These are phyloP conservation scores for Aspergillus sp. DNA, from an alignment of 2,329 filamentous ascomycete species.

Conservation along the genomic window DNA sequence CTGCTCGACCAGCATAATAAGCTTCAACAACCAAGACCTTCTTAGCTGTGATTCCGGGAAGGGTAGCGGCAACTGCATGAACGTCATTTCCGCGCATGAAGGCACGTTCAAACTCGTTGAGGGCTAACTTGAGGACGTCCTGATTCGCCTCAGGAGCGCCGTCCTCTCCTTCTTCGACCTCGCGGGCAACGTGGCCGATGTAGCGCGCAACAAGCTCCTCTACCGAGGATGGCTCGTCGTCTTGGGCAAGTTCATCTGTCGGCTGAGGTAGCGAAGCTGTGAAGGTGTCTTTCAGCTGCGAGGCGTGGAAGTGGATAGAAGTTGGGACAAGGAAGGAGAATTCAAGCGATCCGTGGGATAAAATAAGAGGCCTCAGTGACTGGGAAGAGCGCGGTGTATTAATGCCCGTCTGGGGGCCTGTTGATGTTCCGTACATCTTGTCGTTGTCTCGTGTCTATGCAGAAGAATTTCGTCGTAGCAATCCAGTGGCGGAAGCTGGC, in stretches of 20 bases:
- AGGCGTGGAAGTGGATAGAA: conserved; percentile 92
- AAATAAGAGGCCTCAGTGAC: conserved; percentile 86
- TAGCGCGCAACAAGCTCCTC: conserved; percentile 92
- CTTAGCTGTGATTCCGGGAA: conserved; percentile 91
- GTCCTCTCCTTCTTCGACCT: conserved; percentile 92
- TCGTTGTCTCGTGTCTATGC: conserved; percentile 28
- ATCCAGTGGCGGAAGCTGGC: conserved; percentile 1
- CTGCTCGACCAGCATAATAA: conserved; percentile 88
- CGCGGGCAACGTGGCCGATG: conserved; percentile 83
- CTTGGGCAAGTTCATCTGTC: conserved; percentile 95
- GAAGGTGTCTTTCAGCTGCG: conserved; percentile 91
- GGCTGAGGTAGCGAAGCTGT: conserved; percentile 80
- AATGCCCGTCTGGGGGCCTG: conserved; percentile 90
- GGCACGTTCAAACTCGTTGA: conserved; percentile 95
- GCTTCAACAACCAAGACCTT: conserved; percentile 86
- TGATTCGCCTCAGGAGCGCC: conserved; percentile 85
- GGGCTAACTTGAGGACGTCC: conserved; percentile 86
- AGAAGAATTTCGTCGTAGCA: conserved; percentile 11
- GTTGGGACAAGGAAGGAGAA: conserved; percentile 95
- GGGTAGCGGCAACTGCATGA: conserved; percentile 80
- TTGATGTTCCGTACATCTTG: conserved; percentile 82
- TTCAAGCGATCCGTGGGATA: conserved; percentile 93
- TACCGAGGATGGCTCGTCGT: conserved; percentile 97
- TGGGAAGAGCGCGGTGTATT: conserved; percentile 93
- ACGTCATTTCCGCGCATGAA: conserved; percentile 96